phyloP scores from a whole-genome alignment of 2,329 filamentous ascomycete species.

The Cercospora zeae-maydis region DNA sequence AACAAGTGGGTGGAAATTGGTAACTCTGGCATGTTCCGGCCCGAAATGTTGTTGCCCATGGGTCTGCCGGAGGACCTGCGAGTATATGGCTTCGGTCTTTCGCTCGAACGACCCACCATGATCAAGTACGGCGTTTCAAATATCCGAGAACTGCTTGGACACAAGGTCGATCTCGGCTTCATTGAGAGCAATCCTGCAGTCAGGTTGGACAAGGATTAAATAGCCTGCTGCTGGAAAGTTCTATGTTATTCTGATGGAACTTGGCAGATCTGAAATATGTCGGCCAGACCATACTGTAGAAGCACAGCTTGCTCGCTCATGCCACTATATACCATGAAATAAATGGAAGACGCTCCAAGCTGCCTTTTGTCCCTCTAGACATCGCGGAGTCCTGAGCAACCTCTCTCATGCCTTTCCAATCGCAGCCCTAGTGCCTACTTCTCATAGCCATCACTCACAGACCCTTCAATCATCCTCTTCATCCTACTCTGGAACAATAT shows the following conservation, averaged over 20 bases:
- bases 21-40: conserved; percentile 97
- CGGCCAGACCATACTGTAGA: not conserved
- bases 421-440: not conserved
- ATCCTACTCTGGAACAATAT: not conserved
- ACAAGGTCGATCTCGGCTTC: conserved; percentile 92
- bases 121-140: conserved; percentile 80
- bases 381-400: not conserved
- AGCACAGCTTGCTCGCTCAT: not conserved
- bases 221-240: not conserved
- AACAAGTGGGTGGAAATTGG: conserved; percentile 95
- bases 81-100: conserved; percentile 91
- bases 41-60: conserved; percentile 96
- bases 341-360: not conserved
- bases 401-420: not conserved
- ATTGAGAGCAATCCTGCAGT: conserved; percentile 90
- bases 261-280: not conserved
- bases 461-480: not conserved
- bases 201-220: conserved; percentile 70
- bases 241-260: not conserved
- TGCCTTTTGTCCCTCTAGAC: not conserved
- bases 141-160: conserved; percentile 85
- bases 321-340: not conserved
- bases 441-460: not conserved
- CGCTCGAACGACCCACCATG: conserved; percentile 93
- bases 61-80: conserved; percentile 85